Evolutionary conservation across 495 filamentous ascomycete genomes (phyloP).

Genomic region (Lasiosphaeria hispida): DNA sequence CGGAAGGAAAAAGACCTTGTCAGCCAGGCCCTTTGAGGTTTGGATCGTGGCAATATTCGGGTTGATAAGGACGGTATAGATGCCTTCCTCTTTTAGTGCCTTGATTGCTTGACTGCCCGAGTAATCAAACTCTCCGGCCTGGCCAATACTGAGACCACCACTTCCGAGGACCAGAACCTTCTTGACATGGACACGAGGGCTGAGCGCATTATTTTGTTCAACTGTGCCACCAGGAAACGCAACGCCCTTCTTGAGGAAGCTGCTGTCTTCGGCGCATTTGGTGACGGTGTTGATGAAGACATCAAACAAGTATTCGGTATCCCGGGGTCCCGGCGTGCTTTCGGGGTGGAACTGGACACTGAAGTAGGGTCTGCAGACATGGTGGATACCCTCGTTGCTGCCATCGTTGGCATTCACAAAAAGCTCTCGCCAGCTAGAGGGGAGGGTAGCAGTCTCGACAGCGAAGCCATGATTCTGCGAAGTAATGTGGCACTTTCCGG

Average conservation of each 20-base stretch:
- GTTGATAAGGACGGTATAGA: conserved; percentile 94
- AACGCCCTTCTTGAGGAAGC: conserved; percentile 66
- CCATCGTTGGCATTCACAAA: conserved; percentile 98
- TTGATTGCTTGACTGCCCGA: conserved; percentile 95
- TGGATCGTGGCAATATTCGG: conserved; percentile 99
- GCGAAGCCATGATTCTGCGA: conserved; percentile 98
- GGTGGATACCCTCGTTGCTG: conserved; percentile 95
- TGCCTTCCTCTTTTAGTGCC: conserved; percentile 92
- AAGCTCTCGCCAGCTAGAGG: conserved; percentile 80
- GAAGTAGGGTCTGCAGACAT: conserved; percentile 83
- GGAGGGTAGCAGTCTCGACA: conserved; percentile 75
- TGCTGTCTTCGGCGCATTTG: conserved; percentile 56
- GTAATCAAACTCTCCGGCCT: conserved; percentile 97
- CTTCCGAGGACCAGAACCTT: conserved; percentile 92
- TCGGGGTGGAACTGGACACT: conserved; percentile 99
- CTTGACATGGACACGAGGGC: conserved; percentile 81
- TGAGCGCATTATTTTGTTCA: conserved; percentile 68
- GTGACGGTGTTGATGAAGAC: conserved; percentile 87
- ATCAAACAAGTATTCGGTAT: conserved; percentile 95
- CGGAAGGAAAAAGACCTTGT: conserved; percentile 97
- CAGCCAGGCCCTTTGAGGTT: conserved; percentile 93
- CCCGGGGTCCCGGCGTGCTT: conserved; percentile 91
- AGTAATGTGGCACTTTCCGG: conserved; percentile 95
- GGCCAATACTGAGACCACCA: conserved; percentile 92
- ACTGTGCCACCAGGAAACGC: conserved; percentile 79